Evolutionary conservation across 768 basidiomycete genomes (phyloP), one percentile per base, ranked within the genome.

Genomic region (Polyporus arcularius): DNA sequence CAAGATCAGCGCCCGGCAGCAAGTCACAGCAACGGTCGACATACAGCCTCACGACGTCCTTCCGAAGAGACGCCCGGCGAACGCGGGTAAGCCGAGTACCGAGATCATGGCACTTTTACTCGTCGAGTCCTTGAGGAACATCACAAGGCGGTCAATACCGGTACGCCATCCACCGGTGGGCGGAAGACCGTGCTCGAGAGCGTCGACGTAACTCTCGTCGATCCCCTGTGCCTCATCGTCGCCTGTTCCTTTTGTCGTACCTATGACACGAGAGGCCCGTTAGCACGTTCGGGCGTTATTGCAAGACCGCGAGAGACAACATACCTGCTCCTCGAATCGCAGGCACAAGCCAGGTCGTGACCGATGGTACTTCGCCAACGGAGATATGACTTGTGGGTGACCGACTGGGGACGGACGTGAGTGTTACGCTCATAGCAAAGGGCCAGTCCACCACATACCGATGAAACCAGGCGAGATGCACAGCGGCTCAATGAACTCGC

Each of bases 331-430:
- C 75, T 96, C 94, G 76, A 99, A 99, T 64, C 97, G 87, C 69
- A 93, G 78, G 75, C 97, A 98, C 28, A 99, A 82, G 41, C 97
- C 97, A 0, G 95, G 93, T 43, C 93, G 87, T 18, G 92, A 92
- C 64, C 97, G 92, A 75, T 98, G 96, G 85, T 91, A 93, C 80
- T 99, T 99, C 74, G 97, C 97, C 39, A 99, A 87, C 3, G 97
- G 97, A 0, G 96, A 98, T 97, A 99, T 99, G 66, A 98, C 94
- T 79, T 98, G 96, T 14, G 97, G 97, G 77, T 98, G 97, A 31
- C 97, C 97, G 63, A 96, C 95, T 90, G 66, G 4, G 11, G 9
- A 1, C n/a, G 32, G 32, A 4, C 31, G 42, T 58, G 26, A 61
- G 9, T 54, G 18, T 11, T 0, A 18, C 11, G 10, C 43, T 26